Base-by-base conservation (phyloP, 805 yeast genomes). In the Pichia scutulata region DNA sequence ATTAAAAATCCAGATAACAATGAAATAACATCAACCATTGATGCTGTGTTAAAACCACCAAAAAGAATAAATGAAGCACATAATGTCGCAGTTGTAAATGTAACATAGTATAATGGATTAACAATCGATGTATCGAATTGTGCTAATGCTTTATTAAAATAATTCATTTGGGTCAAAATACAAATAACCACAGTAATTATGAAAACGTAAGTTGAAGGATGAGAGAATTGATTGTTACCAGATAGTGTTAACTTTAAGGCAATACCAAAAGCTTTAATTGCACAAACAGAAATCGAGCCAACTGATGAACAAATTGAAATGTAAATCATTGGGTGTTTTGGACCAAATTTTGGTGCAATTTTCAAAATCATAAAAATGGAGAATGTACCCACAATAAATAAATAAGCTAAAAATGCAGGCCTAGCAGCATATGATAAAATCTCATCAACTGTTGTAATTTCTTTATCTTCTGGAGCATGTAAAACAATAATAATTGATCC, bases 391-490 rank as follows among this genome's bases (percentile, higher is more conserved):
- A 88, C 95, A 13, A 73, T 54, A 19, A 76, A 59, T 42, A 81
- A 78, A 65, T 89, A 89, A 43, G 81, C 65, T 57, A 89, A 64
- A 63, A 89, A 89, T 7, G 81, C 81, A 0, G 96, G 95, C 51
- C 80, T 80, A 54, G 81, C 75, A 10, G 96, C 96, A 61, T 87
- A 88, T 8, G 73, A 71, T 62, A 89, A 71, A 54, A 89, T 88
- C 68, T 89, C 96, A 65, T 89, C 96, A 41, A 89, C 93, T 0
- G 97, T 89, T 55, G 78, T 74, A 52, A 89, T 82, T 55, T 89
- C 96, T 67, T 85, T 86, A 67, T 89, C 97, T n/a, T 89, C 88
- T 24, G 97, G 97, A 26, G 97, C 97, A 63, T 89, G 96, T 52
- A 89, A 70, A 22, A 89, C 89, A 52, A 89, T 89, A 52, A 89